phyloP scores from a whole-genome alignment of 1,139 yeast genomes.

The Zygoascus sp. region DNA sequence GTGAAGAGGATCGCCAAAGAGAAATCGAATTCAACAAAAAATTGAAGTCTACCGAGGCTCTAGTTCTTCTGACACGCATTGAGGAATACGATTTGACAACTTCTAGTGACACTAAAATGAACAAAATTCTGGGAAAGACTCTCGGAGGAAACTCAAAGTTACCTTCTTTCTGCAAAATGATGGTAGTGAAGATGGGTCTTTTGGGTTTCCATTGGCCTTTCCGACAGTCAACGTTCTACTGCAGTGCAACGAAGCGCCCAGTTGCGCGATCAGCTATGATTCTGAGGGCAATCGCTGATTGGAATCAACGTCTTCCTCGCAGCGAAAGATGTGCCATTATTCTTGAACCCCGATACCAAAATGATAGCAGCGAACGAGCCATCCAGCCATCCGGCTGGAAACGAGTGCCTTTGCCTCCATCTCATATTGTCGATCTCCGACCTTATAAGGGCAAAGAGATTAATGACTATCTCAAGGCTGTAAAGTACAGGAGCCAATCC shows the following conservation, averaged over 20 bases:
- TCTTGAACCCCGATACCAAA: conserved; percentile 40
- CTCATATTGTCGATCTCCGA: conserved; percentile 42
- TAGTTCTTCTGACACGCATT: conserved; percentile 38
- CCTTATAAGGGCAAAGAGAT: conserved; percentile 35
- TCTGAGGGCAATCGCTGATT: conserved; percentile 38
- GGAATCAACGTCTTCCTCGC: conserved; percentile 34
- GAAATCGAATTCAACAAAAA: conserved; percentile 35
- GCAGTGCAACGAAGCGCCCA: conserved; percentile 39
- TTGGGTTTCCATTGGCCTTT: conserved; percentile 48
- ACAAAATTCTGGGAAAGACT: conserved; percentile 26
- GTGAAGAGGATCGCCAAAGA: conserved; percentile 26
- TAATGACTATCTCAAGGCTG: conserved; percentile 39
- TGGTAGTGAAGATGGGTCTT: conserved; percentile 41
- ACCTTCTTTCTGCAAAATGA: conserved; percentile 28
- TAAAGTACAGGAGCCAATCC: conserved; percentile 42
- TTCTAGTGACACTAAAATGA: conserved; percentile 34
- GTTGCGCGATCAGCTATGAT: conserved; percentile 43
- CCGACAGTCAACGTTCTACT: conserved; percentile 40
- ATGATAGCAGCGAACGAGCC: conserved; percentile 37
- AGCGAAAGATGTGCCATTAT: conserved; percentile 36
- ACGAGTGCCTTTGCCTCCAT: conserved; percentile 37
- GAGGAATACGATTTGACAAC: conserved; percentile 40
- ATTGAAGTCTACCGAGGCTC: conserved; percentile 42
- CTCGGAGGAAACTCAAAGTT: conserved; percentile 36
- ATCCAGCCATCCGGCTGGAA: conserved; percentile 42